Evolutionary conservation across 208 protist genomes (phyloP).

Genomic region (Leishmania arabica): DNA sequence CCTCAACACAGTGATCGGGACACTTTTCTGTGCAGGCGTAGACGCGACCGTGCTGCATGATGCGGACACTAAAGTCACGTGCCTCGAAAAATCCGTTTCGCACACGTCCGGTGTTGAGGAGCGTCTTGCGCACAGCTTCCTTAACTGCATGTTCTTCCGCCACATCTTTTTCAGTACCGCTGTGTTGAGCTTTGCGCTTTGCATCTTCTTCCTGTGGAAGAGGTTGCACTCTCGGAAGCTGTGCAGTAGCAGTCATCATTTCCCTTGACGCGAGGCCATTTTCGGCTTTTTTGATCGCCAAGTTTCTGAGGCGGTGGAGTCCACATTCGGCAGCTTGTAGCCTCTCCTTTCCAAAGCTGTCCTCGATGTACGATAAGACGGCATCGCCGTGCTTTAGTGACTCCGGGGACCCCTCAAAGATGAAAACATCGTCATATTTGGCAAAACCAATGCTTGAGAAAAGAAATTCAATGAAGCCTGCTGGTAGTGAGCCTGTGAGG

Average conservation of each 20-base stretch:
- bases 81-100: constrained; percentile 85
- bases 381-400: constrained; percentile 44
- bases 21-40: constrained; percentile 82
- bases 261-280: not conserved
- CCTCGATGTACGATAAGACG: constrained; percentile 57
- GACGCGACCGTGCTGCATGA: constrained; percentile 71
- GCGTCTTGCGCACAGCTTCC: constrained; percentile 44
- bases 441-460: constrained; percentile 61
- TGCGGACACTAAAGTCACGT: constrained; percentile 56
- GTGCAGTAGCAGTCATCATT: not conserved
- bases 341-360: constrained; percentile 28
- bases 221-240: not conserved
- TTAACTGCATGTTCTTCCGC: constrained; percentile 11
- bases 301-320: constrained; percentile 6
- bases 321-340: constrained; percentile 5
- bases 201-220: not conserved
- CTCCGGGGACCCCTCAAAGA: constrained; percentile 51
- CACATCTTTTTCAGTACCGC: constrained; percentile 15
- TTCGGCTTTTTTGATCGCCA: constrained; percentile 10
- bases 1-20: constrained; percentile 58
- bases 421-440: constrained; percentile 32
- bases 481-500: constrained; percentile 27
- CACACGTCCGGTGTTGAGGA: constrained; percentile 74
- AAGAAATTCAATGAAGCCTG: constrained; percentile 40
- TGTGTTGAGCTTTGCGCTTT: not conserved